Conservation (phyloP, 2,329 filamentous ascomycete species). For the Aspergillus amoenus region DNA sequence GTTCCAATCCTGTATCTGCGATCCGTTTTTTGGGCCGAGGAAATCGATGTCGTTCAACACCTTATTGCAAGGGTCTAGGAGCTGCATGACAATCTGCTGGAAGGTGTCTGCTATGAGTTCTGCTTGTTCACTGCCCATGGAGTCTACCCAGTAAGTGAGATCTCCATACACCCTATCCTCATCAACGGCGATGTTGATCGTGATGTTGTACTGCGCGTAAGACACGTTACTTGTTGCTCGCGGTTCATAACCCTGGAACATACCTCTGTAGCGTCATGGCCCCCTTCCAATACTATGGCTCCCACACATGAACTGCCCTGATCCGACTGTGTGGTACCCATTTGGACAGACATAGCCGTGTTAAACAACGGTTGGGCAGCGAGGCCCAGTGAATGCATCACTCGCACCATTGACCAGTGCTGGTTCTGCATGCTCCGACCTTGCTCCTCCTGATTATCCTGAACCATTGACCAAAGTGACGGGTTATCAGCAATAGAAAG, state of each 20-base stretch:
- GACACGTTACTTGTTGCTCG: too few relatives aligned
- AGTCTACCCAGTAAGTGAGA: not conserved
- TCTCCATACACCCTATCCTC: not conserved
- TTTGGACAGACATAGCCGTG: conserved; percentile 18
- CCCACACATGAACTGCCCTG: too few relatives aligned
- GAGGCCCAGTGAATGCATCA: not conserved
- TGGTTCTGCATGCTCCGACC: not conserved
- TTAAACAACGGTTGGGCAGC: conserved; percentile 19
- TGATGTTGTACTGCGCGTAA: not conserved
- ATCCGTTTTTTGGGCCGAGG: not conserved
- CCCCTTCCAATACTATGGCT: too few relatives aligned
- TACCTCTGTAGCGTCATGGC: too few relatives aligned
- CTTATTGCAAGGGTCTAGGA: not conserved
- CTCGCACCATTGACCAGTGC: not conserved
- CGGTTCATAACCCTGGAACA: too few relatives aligned
- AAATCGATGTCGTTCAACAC: not conserved
- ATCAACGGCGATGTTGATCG: not conserved
- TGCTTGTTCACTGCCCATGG: not conserved
- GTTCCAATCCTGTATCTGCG: not conserved
- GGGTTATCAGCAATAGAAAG: not conserved
- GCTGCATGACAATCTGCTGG: not conserved
- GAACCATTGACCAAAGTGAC: not conserved
- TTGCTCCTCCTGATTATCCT: not conserved
- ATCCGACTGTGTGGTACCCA: too few relatives aligned
- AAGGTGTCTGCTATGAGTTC: not conserved